phyloP scores from a whole-genome alignment of 2,329 filamentous ascomycete genomes.

The Xylariales sp. region DNA sequence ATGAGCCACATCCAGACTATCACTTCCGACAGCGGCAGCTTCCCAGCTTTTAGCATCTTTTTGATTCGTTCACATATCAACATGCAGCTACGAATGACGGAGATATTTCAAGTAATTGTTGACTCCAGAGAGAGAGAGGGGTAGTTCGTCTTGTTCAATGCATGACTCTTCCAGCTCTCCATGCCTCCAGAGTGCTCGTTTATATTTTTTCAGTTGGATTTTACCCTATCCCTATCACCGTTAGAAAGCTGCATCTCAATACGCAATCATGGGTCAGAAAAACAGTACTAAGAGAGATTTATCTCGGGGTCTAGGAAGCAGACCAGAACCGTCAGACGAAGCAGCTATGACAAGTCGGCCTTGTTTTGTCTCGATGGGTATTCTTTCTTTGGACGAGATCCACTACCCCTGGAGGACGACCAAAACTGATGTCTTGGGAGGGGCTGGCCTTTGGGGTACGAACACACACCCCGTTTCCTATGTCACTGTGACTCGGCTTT shows the following conservation, averaged over 20 bases:
- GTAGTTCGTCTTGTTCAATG: neutral
- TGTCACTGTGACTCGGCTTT: neutral
- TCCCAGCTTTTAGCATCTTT: neutral
- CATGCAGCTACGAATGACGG: neutral
- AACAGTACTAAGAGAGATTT: too few relatives aligned
- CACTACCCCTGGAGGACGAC: neutral
- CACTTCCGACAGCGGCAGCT: neutral
- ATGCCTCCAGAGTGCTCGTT: neutral
- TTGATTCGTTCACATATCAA: neutral
- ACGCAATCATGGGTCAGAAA: conserved; percentile 13
- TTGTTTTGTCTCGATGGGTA: conserved; percentile 24
- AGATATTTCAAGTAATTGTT: neutral
- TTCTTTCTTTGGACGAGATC: neutral
- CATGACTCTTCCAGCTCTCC: neutral
- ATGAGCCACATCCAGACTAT: neutral
- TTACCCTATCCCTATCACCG: neutral
- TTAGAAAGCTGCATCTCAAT: neutral
- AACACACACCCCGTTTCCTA: neutral
- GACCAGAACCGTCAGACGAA: too few relatives aligned
- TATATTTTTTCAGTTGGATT: neutral
- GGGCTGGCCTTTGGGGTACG: conserved; percentile 27
- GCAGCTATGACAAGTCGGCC: neutral
- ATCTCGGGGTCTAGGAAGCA: too few relatives aligned
- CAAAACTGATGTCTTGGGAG: neutral
- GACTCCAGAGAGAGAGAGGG: too few relatives aligned